A percentile compares a stretch with the other conserved stretches of the same genome.
These are phyloP conservation scores for Petunia hybrid DNA, from an alignment of 305 asterid genomes.

Conservation along the genomic window DNA sequence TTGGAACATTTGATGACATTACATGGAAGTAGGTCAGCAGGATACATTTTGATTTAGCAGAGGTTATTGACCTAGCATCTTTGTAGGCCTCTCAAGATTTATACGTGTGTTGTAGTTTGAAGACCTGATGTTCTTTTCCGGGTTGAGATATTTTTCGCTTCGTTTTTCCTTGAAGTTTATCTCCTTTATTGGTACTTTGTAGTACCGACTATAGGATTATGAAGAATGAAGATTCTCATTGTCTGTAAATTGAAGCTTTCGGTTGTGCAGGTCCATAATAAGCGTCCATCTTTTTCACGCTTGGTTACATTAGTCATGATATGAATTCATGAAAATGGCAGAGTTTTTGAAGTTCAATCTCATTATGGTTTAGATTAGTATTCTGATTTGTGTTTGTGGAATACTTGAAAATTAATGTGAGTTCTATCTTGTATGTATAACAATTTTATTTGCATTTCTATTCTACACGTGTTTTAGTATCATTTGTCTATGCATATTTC, in stretches of 20 bases:
- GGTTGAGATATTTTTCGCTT: neutral
- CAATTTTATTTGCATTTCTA: neutral
- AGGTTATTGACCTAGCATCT: conserved; percentile 29
- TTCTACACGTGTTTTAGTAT: neutral
- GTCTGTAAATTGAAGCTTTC: neutral
- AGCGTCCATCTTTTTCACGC: neutral
- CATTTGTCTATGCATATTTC: neutral
- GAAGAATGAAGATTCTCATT: neutral
- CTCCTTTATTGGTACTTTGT: neutral
- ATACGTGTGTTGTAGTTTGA: conserved; percentile 25
- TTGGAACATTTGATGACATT: conserved; percentile 49
- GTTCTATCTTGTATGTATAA: neutral
- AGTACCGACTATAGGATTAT: conserved; percentile 11
- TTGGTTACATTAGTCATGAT: neutral
- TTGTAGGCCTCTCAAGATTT: conserved; percentile 34
- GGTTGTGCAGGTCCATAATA: neutral
- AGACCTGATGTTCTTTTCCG: neutral
- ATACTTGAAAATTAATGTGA: no score
- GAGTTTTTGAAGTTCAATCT: neutral
- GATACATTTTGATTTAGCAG: conserved; percentile 9
- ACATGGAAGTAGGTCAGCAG: conserved; percentile 27
- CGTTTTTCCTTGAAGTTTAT: neutral
- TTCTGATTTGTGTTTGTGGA: neutral
- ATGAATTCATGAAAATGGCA: neutral
- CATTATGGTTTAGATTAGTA: neutral